Base-by-base conservation (phyloP, 306 rosid genomes). In the Acacia melanoxylon region DNA sequence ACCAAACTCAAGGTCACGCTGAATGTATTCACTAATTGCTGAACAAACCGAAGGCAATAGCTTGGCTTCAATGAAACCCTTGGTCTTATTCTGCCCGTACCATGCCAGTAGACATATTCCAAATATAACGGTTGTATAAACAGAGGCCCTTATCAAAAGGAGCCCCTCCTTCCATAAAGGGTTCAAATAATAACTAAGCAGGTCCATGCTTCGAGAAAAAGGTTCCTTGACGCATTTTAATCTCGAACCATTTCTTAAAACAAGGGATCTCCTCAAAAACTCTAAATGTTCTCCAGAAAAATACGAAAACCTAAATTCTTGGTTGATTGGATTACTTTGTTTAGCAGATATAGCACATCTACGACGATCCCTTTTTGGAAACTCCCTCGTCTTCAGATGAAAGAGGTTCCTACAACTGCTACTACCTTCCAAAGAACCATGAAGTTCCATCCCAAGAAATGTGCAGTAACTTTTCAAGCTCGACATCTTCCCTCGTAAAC, bases 31-130 rank as follows among this genome's bases (percentile, higher is more conserved):
- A 82, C 98, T 84, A 42, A 95, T 86, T 15, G 84, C 86, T 15
- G 89, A 87, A 90, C 97, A 95, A 89, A 92, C 91, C 66, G 97
- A 92, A 62, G 98, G 98, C 79, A 95, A 84, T 17, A 95, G 77
- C 74, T 81, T 88, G 16, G 89, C 72, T 80, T 95, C 99, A 81
- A 92, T 83, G 82, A 81, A 93, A 52, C 81, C 89, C 89, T 92
- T 93, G 72, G 95, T 94, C 80, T 89, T 93, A 72, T 85, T 83
- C 80, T 87, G 86, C n/a, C 97, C 98, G 81, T 89, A 91, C 99
- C 97, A 93, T 46, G 88, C 85, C 87, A 95, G 72, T 17, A 95
- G 73, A 86, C 94, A 93, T 35, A 89, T 69, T 56, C 98, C 98
- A 78, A 94, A 95, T 44, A 93, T 58, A 82, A 91, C 91, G 42